Evolutionary conservation across 2,329 filamentous ascomycete genomes (phyloP), one percentile per base, ranked within the genome.

Genomic region (Didymella exigua): DNA sequence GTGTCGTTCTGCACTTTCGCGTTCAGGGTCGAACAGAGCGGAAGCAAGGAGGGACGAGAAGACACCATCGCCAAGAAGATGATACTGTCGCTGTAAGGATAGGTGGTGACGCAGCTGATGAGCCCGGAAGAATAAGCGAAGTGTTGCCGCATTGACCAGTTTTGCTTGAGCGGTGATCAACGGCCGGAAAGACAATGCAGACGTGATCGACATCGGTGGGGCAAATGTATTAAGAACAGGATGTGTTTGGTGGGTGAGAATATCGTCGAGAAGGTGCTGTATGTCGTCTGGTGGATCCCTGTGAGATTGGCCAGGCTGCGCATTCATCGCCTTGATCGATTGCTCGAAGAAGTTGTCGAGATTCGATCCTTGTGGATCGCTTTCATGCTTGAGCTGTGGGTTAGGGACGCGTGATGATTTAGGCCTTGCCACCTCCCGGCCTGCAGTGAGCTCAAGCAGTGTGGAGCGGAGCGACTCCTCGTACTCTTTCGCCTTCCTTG

Each of bases 1-100:
- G 44, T 85, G 84, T 37, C 89, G 83, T 70, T 96, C 91, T 3
- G 91, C 89, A 23, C 88, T 89, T 63, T 90, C 87, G 43, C 95
- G 82, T 21, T 96, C 87, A 0, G 91, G 86, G 56, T 93, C 89
- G 66, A 98, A 98, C 0, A 99, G 80, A 0, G 92, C 89, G 49
- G 91, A 87, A 0, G 90, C 89, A 1, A 99, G 81, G 1, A 88
- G 86, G 45, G 88, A 89, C 47, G 89, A 87, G 71, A 97, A 97
- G 14, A 90, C 81, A 5, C 92, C 92, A 65, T 95, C 92, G 2
- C 91, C 89, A 6, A 98, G 80, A 1, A 98, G 82, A 47, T 96
- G 90, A 61, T 95, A 97, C 37, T 88, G 84, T 55, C 85, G 86
- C 66, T 96, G 91, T 1, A 96, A 70, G 4, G 81, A 80, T 0